phyloP scores from a whole-genome alignment of 1,284 basidiomycete genomes.

The Tylopilus orsonianus region DNA sequence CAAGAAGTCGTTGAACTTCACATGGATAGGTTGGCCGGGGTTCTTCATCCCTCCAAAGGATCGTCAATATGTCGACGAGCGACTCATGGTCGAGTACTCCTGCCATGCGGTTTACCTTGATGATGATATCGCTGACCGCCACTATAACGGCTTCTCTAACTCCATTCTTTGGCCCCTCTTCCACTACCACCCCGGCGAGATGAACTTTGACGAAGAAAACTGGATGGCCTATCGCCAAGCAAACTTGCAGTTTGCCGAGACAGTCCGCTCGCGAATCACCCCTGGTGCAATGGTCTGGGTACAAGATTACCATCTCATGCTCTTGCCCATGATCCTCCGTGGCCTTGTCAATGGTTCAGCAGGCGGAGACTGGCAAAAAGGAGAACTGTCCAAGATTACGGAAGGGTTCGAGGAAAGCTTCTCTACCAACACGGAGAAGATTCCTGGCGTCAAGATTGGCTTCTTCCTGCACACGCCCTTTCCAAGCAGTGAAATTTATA shows the following conservation, averaged over 20 bases:
- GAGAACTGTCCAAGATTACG: conserved; percentile 73
- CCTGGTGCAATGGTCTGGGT: conserved; percentile 98
- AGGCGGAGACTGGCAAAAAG: conserved; percentile 61
- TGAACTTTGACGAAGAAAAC: conserved; percentile 99
- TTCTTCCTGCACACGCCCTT: conserved; percentile 99
- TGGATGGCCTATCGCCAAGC: conserved; percentile 98
- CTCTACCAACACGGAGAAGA: conserved; percentile 37
- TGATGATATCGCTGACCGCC: conserved; percentile 95
- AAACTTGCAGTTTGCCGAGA: conserved; percentile 93
- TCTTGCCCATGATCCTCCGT: conserved; percentile 92
- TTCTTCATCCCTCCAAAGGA: conserved; percentile 90
- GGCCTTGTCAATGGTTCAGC: conserved; percentile 78
- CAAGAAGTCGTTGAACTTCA: conserved; percentile 95
- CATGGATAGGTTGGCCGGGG: conserved; percentile 94
- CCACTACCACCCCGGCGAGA: conserved; percentile 98
- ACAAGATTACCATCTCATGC: conserved; percentile 97
- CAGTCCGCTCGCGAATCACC: conserved; percentile 73
- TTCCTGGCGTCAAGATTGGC: conserved; percentile 84
- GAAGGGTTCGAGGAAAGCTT: conserved; percentile 71
- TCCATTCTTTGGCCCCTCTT: conserved; percentile 99
- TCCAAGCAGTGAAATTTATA: conserved; percentile 97
- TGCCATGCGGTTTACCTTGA: conserved; percentile 98
- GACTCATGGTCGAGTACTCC: conserved; percentile 91
- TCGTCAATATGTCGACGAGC: conserved; percentile 80
- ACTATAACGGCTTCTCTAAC: conserved; percentile 99